Conservation (phyloP, 192 early-diverging fungal genomes). For the Coemansia sp. region DNA sequence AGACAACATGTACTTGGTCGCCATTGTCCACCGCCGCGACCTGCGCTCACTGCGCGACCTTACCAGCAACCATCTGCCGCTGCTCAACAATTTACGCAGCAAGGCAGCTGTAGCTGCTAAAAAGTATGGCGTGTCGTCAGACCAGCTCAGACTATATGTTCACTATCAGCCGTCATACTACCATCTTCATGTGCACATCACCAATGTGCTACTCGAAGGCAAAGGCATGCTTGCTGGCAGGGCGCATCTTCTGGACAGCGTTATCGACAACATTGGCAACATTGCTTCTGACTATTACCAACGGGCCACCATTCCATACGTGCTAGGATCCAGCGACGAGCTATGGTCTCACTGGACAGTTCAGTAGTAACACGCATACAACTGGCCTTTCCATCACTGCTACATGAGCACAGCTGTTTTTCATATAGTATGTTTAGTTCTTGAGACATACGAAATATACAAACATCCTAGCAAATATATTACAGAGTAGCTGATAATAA, state of each 20-base stretch:
- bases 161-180: conserved; percentile 14
- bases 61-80: conserved; percentile 58
- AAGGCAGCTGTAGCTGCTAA: conserved; percentile 56
- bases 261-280: conserved; percentile 69
- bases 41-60: conserved; percentile 70
- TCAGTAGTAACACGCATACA: background rate
- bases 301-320: conserved; percentile 60
- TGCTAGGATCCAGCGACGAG: conserved; percentile 59
- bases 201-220: too few relatives aligned
- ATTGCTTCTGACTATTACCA: conserved; percentile 70
- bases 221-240: too few relatives aligned
- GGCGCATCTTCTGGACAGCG: conserved; percentile 69
- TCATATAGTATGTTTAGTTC: too few relatives aligned
- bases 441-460: too few relatives aligned
- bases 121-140: conserved; percentile 51
- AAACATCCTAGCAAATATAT: too few relatives aligned
- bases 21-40: conserved; percentile 61
- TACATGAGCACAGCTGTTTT: too few relatives aligned
- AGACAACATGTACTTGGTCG: conserved; percentile 21
- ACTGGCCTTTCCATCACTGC: too few relatives aligned
- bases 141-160: conserved; percentile 70
- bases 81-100: conserved; percentile 67
- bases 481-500: too few relatives aligned
- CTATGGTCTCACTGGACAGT: conserved; percentile 37
- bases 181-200: too few relatives aligned